Base-by-base conservation (phyloP, 306 rosid species). In the Malus sylvestris region DNA sequence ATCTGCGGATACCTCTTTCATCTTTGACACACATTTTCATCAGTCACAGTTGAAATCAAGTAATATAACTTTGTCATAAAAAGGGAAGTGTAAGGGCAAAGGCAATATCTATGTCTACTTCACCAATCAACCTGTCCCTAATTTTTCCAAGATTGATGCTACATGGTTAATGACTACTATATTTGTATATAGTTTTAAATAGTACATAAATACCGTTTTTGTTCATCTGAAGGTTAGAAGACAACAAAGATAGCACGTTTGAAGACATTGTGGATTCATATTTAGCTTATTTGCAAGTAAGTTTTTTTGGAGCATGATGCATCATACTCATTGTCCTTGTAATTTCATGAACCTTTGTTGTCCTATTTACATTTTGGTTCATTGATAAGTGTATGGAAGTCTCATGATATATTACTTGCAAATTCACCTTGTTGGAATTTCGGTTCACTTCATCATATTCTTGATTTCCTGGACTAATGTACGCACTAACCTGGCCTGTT, bases 281-380 rank as follows among this genome's bases (percentile, higher is more conserved):
- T 83, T 81, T 95, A 72, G 97, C 98, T 64, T 88, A 84, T 87
- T 85, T 95, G 84, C 98, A 95, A 87, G 98, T 94, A 88, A 89
- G 96, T 86, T 86, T 82, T 16, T 53, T 20, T 42, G 46, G 59
- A 64, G 27, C 32, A 42, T 11, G 69, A 77, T 22, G 22, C 79
- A 9, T 59, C 16, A 13, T 68, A 13, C 44, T 14, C 3, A 59
- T 7, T 55, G 10, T 71, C 63, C 4, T 79, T 63, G 79, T 18
- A 6, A 27, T 76, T 80, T 58, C 30, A 38, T 86, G 49, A 25
- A 52, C 70, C 75, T 61, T 67, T 18, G 32, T 49, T 60, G 16
- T 77, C 27, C 18, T 44, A 25, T 69, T 25, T 76, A 20, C 18
- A 25, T 30, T 38, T 80, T 25, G 30, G 53, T 67, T 62, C 27